Base-by-base conservation (phyloP, 2,329 filamentous ascomycete species). In the Trichoderma citrinoviride region DNA sequence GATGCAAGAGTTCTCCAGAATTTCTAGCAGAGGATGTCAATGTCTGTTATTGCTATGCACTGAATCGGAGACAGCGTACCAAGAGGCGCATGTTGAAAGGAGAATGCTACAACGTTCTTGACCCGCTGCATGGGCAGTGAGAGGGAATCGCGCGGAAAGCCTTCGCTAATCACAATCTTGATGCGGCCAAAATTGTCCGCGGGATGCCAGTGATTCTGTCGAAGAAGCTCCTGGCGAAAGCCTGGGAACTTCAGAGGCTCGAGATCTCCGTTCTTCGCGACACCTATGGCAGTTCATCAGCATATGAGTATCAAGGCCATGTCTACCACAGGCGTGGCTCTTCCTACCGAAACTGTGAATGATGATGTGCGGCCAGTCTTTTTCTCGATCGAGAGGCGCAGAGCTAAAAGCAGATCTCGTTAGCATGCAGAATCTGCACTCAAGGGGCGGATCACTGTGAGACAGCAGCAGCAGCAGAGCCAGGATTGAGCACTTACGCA, bases 11-110 rank as follows among this genome's bases (percentile, higher is more conserved):
- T 80, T 82, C 75, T 95, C 90, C 33, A 96, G 82, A 25, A 93
- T 80, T 47, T 90, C 92, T 76, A 12, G 7, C 12, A 12, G 23
- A 19, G 49, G 21, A 17, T 19, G 8, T 17, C 3, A 17, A 3
- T 12, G 49, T 52, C 17, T 33, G 49, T 14, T 33, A n/a, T 2
- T 33, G 14, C 6, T 3, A 6, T 19, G 3, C 5, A 21, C 17
- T 19, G 17, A n/a, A 3, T 19, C 8, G 7, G 25, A 8, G 3
- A 21, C 25, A 40, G 46, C 12, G 5, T 79, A 94, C 92, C 83
- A 62, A 90, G 77, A 1, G 92, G 92, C 40, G 90, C 92, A 79
- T 95, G 91, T 72, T 95, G 91, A 71, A 96, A 96, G 1, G 92
- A 89, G 75, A 96, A 95, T 15, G 85, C 85, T 25, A 93, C 85